Evolutionary conservation across 2,329 filamentous ascomycete genomes (phyloP).

Genomic region (Xylariaceae sp.): DNA sequence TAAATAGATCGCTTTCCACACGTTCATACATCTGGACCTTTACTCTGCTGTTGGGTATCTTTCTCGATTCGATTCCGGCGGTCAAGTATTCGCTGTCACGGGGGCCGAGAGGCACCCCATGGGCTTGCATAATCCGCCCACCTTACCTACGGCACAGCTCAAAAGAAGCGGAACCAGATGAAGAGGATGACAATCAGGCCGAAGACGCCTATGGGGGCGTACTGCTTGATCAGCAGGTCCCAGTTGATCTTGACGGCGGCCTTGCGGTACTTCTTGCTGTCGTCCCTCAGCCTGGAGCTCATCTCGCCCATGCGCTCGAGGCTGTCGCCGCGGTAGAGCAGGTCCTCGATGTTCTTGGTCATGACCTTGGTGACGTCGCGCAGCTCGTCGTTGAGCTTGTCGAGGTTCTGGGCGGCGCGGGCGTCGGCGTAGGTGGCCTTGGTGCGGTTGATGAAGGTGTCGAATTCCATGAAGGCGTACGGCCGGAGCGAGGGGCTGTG

Average conservation of each 20-base stretch:
- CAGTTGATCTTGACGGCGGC: slow-evolving; percentile 96
- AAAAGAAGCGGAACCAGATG: slow-evolving; percentile 92
- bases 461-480: slow-evolving; percentile 97
- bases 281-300: slow-evolving; percentile 78
- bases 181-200: slow-evolving; percentile 80
- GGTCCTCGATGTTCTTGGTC: slow-evolving; percentile 99
- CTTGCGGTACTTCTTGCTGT: slow-evolving; percentile 88
- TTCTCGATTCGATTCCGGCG: not conserved
- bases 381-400: slow-evolving; percentile 93
- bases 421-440: slow-evolving; percentile 92
- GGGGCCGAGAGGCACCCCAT: too few species aligned
- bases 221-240: slow-evolving; percentile 95
- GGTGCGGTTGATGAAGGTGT: slow-evolving; percentile 90
- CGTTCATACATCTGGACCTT: too few species aligned
- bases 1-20: not conserved
- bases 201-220: slow-evolving; percentile 80
- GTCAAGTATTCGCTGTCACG: not conserved
- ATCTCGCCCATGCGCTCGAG: slow-evolving; percentile 97
- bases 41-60: too few species aligned
- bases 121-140: too few species aligned
- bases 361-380: slow-evolving; percentile 98
- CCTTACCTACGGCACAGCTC: too few species aligned
- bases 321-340: slow-evolving; percentile 90
- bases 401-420: slow-evolving; percentile 84
- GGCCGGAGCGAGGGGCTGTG: slow-evolving; percentile 71